Evolutionary conservation across 2,329 filamentous ascomycete species (phyloP).

Genomic region (Fusarium armeniacum): DNA sequence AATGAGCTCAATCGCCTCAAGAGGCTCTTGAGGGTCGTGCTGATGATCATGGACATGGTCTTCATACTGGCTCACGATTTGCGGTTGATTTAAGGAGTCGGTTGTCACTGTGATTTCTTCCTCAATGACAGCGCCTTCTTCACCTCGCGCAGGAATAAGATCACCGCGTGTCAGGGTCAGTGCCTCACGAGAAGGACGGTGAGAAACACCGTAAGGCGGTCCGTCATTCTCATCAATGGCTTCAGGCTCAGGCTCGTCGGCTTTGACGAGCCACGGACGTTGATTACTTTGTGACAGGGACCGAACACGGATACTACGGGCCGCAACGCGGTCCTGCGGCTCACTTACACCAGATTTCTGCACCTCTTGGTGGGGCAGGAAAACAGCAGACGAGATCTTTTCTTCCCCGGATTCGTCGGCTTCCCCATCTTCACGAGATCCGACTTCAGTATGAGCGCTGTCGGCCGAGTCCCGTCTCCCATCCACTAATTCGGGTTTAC

Average conservation of each 20-base stretch:
- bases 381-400: slow-evolving; percentile 88
- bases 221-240: slow-evolving; percentile 45
- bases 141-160: slow-evolving; percentile 53
- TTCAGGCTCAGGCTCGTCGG: slow-evolving; percentile 63
- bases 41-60: slow-evolving; percentile 68
- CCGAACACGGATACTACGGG: slow-evolving; percentile 64
- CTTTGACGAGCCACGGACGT: slow-evolving; percentile 71
- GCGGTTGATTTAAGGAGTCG: slow-evolving; percentile 53
- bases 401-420: slow-evolving; percentile 79
- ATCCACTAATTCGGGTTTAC: slow-evolving; percentile 50
- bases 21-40: slow-evolving; percentile 69
- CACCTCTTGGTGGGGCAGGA: slow-evolving; percentile 79
- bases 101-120: slow-evolving; percentile 59
- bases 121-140: slow-evolving; percentile 58
- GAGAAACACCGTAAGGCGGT: slow-evolving; percentile 45
- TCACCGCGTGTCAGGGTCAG: slow-evolving; percentile 51
- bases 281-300: slow-evolving; percentile 57
- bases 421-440: slow-evolving; percentile 53
- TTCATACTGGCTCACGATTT: slow-evolving; percentile 59
- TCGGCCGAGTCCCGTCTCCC: slow-evolving; percentile 57
- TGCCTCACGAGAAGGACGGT: slow-evolving; percentile 51
- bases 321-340: slow-evolving; percentile 54
- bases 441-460: slow-evolving; percentile 55
- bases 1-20: slow-evolving; percentile 94
- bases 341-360: slow-evolving; percentile 54